A percentile compares a stretch with the other conserved stretches of the same genome.
These are phyloP conservation scores for Annulohypoxylon stygium DNA, from an alignment of 495 filamentous ascomycete species.

Conservation along the genomic window DNA sequence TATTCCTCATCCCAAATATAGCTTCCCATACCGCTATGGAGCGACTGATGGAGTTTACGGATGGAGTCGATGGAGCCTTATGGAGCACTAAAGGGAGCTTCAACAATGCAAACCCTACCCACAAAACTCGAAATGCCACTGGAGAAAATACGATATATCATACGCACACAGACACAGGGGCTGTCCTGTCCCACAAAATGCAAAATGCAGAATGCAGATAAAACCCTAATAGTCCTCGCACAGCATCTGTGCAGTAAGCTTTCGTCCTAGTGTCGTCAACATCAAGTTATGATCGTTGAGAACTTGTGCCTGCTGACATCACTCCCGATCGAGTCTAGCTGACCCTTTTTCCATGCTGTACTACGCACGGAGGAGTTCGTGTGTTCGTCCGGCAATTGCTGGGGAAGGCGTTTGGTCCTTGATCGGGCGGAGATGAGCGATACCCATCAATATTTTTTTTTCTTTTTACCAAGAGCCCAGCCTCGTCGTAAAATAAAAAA, in stretches of 20 bases:
- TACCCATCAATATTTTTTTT: too few relatives aligned
- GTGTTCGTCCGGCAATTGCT: constrained; percentile 1
- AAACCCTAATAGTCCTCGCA: constrained; percentile 16
- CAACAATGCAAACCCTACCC: constrained; percentile 8
- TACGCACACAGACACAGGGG: constrained; percentile 3
- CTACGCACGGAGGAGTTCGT: constrained; percentile 17
- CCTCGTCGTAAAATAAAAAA: constrained; percentile 16
- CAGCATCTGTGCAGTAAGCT: constrained; percentile 6
- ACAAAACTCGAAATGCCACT: not conserved
- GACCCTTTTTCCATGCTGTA: constrained; percentile 6
- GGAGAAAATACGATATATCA: constrained; percentile 14
- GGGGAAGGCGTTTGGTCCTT: not conserved
- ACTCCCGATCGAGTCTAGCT: constrained; percentile 7
- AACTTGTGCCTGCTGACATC: constrained; percentile 34
- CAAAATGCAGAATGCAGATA: constrained; percentile 17
- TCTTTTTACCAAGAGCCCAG: constrained; percentile 4
- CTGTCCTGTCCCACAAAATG: constrained; percentile 9
- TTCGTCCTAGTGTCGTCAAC: constrained; percentile 12
- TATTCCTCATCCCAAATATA: not conserved
- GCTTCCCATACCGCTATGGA: not conserved
- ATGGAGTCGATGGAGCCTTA: not conserved
- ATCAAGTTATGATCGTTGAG: constrained; percentile 24
- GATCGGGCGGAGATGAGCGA: constrained; percentile 15
- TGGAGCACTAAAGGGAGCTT: not conserved
- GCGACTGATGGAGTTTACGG: too few relatives aligned